Conservation (phyloP, 192 early-diverging fungal genomes). For the Chytriomyces hyalinus region DNA sequence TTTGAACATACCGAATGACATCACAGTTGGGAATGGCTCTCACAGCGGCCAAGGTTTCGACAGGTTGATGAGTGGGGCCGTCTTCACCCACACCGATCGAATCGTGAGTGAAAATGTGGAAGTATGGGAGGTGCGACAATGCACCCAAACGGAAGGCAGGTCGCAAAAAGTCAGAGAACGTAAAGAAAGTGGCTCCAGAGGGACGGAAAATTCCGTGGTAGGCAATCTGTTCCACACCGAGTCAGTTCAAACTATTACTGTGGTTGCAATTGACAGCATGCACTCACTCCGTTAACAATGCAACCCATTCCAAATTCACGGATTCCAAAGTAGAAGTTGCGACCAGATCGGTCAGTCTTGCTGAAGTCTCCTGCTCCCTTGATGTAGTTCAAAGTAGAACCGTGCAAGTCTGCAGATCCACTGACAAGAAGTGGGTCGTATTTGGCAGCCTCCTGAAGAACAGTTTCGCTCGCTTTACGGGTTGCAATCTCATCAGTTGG, state of each 20-base stretch:
- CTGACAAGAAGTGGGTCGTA: constrained; percentile 84
- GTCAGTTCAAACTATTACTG: constrained; percentile 39
- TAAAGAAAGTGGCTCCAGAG: constrained; percentile 79
- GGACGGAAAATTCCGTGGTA: constrained; percentile 40
- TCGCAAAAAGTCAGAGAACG: constrained; percentile 67
- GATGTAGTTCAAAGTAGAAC: constrained; percentile 95
- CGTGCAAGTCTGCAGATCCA: constrained; percentile 97
- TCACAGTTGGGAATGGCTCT: constrained; percentile 88
- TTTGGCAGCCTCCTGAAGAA: constrained; percentile 81
- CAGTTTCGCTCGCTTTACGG: constrained; percentile 85
- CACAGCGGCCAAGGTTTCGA: constrained; percentile 88
- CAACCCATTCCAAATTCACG: constrained; percentile 98
- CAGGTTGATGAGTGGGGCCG: constrained; percentile 98
- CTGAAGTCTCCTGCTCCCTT: constrained; percentile 83
- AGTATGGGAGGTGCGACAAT: constrained; percentile 83
- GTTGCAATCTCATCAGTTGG: constrained; percentile 39
- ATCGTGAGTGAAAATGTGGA: constrained; percentile 99
- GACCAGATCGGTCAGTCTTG: constrained; percentile 23
- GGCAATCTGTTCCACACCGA: constrained; percentile 19
- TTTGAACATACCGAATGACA: constrained; percentile 24
- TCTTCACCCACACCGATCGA: constrained; percentile 98
- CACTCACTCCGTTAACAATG: constrained; percentile 72
- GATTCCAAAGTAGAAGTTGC: constrained; percentile 57
- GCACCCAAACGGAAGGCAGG: constrained; percentile 86
- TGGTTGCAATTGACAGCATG: constrained; percentile 47